These are phyloP conservation scores for Aspergillus affinis DNA, from an alignment of 495 filamentous ascomycete genomes.

Conservation along the genomic window DNA sequence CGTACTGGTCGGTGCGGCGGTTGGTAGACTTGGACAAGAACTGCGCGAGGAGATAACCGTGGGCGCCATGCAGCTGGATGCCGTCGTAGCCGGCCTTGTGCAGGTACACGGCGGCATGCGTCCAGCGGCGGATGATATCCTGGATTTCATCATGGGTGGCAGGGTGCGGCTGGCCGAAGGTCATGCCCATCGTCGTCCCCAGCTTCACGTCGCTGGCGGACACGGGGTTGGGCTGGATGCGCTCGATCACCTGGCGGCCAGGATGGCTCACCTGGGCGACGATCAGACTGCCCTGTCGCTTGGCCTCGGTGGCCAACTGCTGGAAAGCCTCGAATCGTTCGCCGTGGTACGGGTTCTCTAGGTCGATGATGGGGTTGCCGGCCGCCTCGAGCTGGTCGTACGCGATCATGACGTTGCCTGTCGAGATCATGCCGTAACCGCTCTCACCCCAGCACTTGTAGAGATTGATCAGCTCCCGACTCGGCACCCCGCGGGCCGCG, in stretches of 20 bases:
- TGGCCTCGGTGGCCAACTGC: conserved; percentile 44
- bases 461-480: conserved; percentile 51
- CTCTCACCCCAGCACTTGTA: conserved; percentile 61
- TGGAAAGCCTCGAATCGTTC: conserved; percentile 57
- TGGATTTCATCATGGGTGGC: conserved; percentile 50
- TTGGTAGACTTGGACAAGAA: conserved; percentile 55
- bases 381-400: conserved; percentile 54
- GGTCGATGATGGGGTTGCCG: conserved; percentile 57
- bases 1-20: conserved; percentile 53
- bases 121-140: conserved; percentile 49
- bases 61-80: conserved; percentile 54
- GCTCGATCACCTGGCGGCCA: conserved; percentile 51
- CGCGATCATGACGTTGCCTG: conserved; percentile 62
- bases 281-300: conserved; percentile 52
- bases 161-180: conserved; percentile 46
- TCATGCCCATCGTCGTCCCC: conserved; percentile 43
- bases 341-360: conserved; percentile 41
- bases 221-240: conserved; percentile 53
- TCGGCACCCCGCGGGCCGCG: conserved; percentile 54
- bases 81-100: conserved; percentile 58
- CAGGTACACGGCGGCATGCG: conserved; percentile 53
- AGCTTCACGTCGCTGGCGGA: conserved; percentile 60
- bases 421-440: conserved; percentile 53
- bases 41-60: conserved; percentile 63
- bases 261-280: conserved; percentile 61